phyloP scores from a whole-genome alignment of 2,329 filamentous ascomycete genomes.

The Capronia epimyces region DNA sequence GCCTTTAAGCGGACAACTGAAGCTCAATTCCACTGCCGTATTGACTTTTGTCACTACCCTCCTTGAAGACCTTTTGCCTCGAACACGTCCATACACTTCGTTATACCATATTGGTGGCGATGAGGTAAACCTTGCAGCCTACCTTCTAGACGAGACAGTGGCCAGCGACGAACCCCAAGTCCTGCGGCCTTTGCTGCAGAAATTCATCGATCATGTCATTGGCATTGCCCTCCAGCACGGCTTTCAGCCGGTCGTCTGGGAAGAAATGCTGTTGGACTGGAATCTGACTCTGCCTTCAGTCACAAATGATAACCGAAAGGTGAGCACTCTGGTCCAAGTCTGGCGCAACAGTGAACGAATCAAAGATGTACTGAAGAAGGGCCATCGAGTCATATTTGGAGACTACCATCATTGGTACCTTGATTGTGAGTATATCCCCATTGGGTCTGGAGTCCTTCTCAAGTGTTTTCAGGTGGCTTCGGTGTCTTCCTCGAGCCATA shows the following conservation, averaged over 20 bases:
- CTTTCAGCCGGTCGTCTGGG: constrained; percentile 74
- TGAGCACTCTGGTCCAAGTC: constrained; percentile 54
- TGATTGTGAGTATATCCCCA: constrained; percentile 24
- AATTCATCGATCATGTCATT: constrained; percentile 67
- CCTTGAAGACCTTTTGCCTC: constrained; percentile 70
- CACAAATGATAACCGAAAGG: constrained; percentile 2
- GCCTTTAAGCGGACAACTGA: constrained; percentile 59
- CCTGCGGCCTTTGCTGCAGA: constrained; percentile 69
- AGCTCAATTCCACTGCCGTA: constrained; percentile 67
- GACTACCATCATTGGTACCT: constrained; percentile 31
- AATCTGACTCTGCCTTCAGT: constrained; percentile 66
- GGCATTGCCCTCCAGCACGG: constrained; percentile 57
- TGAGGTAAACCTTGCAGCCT: constrained; percentile 74
- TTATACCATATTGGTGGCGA: constrained; percentile 87
- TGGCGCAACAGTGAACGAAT: constrained; percentile 53
- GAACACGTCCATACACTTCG: constrained; percentile 61
- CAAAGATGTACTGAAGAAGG: constrained; percentile 29
- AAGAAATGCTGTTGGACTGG: constrained; percentile 77
- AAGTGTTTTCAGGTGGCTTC: constrained; percentile 23
- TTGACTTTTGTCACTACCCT: constrained; percentile 66
- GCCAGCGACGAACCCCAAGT: constrained; percentile 59
- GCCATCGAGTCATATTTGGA: constrained; percentile 33
- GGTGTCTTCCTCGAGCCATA: constrained; percentile 28
- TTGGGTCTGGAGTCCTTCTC: constrained; percentile 1
- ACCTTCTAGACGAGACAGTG: constrained; percentile 67